Base-by-base conservation (phyloP, 2,329 filamentous ascomycete genomes). In the Arthroderma sp. region DNA sequence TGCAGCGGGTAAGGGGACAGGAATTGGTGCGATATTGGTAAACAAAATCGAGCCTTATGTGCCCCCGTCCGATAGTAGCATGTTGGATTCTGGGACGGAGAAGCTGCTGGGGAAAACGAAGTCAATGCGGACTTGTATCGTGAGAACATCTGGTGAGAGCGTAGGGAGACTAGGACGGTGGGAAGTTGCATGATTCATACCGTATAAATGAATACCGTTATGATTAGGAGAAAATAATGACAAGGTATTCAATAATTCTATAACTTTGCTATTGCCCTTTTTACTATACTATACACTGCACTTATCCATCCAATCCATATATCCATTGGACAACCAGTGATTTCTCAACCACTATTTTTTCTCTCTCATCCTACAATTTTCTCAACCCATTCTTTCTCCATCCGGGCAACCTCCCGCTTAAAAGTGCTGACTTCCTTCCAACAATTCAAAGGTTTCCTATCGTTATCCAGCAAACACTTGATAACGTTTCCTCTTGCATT, bases 391-490 rank as follows among this genome's bases (percentile, higher is more conserved):
- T 73, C 73, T 66, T 78, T 82, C 75, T 95, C 89, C 66, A 95
- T 65, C 68, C 78, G 79, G 54, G 83, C 78, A 42, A 96, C 88
- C 72, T 94, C 86, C 56, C 76, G 75, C 77, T 88, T 94, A 66
- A 96, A 96, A 15, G 72, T 73, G 69, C 93, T 83, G 27, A 95
- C 86, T 75, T 95, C 87, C 66, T 80, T 75, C 83, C 85, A 95
- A 74, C 89, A 96, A 70, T 95, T 85, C 60, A 95, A 70, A 61
- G 89, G 88, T 63, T 86, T 76, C 52, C 86, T 74, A 66, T 95
- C 88, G 64, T 95, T 82, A 58, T 82, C 74, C 50, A 83, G 73
- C 70, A 96, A 70, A 63, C 89, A 96, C 56, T 76, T 74, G 51
- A 91, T 77, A 45, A 95, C 79, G 48, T 81, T 78, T 54, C 77